Evolutionary conservation across 768 basidiomycete species (phyloP).

Genomic region (Amanita subjunquillea): DNA sequence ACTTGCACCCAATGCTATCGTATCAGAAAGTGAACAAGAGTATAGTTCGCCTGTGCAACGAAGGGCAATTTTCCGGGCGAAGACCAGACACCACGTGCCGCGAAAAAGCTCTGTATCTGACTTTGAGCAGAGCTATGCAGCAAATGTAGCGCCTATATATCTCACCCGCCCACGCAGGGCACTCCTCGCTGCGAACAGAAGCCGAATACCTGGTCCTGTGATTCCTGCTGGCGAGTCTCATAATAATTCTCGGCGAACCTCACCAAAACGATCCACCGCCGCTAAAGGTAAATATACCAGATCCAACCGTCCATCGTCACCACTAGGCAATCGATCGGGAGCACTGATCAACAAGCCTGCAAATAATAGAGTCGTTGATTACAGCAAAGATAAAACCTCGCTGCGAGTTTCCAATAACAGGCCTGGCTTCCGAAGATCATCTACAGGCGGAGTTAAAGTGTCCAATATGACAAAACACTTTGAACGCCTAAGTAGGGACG

Average conservation of each 20-base stretch:
- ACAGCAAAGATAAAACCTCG: conserved; percentile 30
- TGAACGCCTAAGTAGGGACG: conserved; percentile 72
- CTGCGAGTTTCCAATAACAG: conserved; percentile 36
- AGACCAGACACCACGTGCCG: conserved; percentile 39
- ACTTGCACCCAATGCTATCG: conserved; percentile 42
- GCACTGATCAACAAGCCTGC: conserved; percentile 21
- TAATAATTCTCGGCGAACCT: conserved; percentile 51
- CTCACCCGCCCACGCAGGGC: conserved; percentile 44
- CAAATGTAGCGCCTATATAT: conserved; percentile 79
- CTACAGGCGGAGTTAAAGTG: conserved; percentile 56
- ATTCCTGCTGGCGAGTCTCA: conserved; percentile 43
- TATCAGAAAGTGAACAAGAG: conserved; percentile 82
- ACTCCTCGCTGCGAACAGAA: conserved; percentile 21
- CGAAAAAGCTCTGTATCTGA: conserved; percentile 67
- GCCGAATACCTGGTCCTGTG: conserved; percentile 47
- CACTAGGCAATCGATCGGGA: conserved; percentile 22
- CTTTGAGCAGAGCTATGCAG: conserved; percentile 86
- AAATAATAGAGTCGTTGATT: conserved; percentile 27
- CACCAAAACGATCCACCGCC: conserved; percentile 48
- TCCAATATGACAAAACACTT: conserved; percentile 86
- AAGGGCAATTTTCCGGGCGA: conserved; percentile 22
- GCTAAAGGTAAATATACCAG: conserved; percentile 27
- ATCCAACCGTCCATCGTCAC: conserved; percentile 37
- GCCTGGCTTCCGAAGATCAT: conserved; percentile 43
- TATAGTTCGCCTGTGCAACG: conserved; percentile 24